A percentile compares a stretch with the other conserved stretches of the same genome.
phyloP scores from a whole-genome alignment of 2,329 filamentous ascomycete species.

The Elsinoe arachidis region DNA sequence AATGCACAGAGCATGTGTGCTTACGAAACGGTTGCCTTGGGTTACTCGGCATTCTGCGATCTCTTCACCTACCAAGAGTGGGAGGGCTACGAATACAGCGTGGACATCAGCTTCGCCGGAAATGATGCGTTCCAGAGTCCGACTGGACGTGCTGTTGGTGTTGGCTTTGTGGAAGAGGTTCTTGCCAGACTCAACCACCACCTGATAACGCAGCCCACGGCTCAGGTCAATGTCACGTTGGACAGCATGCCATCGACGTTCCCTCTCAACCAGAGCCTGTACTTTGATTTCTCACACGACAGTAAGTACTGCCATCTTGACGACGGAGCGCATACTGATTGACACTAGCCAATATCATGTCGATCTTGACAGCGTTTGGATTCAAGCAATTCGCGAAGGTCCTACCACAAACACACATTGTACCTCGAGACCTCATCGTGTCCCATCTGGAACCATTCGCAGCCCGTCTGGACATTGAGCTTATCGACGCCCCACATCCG shows the following conservation, averaged over 20 bases:
- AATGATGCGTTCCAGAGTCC: constrained; percentile 55
- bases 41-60: constrained; percentile 64
- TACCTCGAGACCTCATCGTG: constrained; percentile 55
- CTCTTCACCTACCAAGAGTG: constrained; percentile 70
- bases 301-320: constrained; percentile 34
- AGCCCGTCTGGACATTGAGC: constrained; percentile 63
- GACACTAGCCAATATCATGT: constrained; percentile 48
- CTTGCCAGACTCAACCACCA: constrained; percentile 62
- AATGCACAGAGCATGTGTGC: constrained; percentile 64
- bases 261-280: constrained; percentile 62
- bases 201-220: constrained; percentile 34
- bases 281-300: constrained; percentile 73
- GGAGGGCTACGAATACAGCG: constrained; percentile 61
- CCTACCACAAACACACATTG: constrained; percentile 48
- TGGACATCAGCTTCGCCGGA: constrained; percentile 53
- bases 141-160: constrained; percentile 60
- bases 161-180: constrained; percentile 65
- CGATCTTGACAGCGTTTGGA: constrained; percentile 63
- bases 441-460: constrained; percentile 63
- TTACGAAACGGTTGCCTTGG: constrained; percentile 69
- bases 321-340: not conserved
- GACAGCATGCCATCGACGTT: constrained; percentile 61
- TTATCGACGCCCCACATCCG: constrained; percentile 60
- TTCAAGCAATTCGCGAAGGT: constrained; percentile 58
- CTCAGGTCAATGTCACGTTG: constrained; percentile 55